Conservation (phyloP, 768 basidiomycete genomes). For the Tylopilus vinaceipallidus region DNA sequence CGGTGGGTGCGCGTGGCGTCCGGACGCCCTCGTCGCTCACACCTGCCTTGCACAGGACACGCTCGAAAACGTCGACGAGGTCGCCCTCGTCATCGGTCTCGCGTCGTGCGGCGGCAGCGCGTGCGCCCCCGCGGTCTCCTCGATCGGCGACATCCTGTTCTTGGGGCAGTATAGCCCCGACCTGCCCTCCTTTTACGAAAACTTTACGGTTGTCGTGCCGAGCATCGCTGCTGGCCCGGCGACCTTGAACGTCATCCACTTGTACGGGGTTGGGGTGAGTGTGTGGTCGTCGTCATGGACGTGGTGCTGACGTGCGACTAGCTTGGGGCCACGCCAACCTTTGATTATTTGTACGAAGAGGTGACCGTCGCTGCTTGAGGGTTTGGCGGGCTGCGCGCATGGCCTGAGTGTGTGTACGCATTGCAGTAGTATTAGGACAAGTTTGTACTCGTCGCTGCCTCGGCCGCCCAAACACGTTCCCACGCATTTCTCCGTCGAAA, state of each 20-base stretch:
- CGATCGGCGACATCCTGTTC: constrained; percentile 34
- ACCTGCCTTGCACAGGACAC: constrained; percentile 9
- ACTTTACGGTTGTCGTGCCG: constrained; percentile 35
- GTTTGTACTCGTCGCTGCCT: too few relatives aligned
- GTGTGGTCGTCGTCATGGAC: neutral
- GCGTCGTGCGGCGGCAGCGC: constrained; percentile 17
- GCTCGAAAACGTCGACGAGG: constrained; percentile 23
- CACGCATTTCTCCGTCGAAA: constrained; percentile 21
- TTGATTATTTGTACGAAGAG: constrained; percentile 23
- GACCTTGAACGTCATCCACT: constrained; percentile 37
- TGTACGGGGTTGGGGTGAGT: constrained; percentile 43
- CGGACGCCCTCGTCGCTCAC: neutral
- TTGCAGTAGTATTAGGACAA: too few relatives aligned
- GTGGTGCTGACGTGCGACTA: constrained; percentile 5
- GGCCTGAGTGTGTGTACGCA: too few relatives aligned
- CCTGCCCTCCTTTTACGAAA: constrained; percentile 22
- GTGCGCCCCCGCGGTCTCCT: constrained; percentile 24
- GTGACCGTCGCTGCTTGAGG: constrained; percentile 11
- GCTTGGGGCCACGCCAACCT: constrained; percentile 5
- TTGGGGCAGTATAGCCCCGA: constrained; percentile 33
- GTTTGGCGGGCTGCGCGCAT: too few relatives aligned
- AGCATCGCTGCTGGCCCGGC: constrained; percentile 27
- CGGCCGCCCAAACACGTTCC: neutral
- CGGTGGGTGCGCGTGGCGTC: constrained; percentile 5
- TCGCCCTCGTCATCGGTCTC: constrained; percentile 34